These are phyloP conservation scores for Pyrenochaeta sp. DNA, from an alignment of 2,329 filamentous ascomycete species.

Conservation along the genomic window DNA sequence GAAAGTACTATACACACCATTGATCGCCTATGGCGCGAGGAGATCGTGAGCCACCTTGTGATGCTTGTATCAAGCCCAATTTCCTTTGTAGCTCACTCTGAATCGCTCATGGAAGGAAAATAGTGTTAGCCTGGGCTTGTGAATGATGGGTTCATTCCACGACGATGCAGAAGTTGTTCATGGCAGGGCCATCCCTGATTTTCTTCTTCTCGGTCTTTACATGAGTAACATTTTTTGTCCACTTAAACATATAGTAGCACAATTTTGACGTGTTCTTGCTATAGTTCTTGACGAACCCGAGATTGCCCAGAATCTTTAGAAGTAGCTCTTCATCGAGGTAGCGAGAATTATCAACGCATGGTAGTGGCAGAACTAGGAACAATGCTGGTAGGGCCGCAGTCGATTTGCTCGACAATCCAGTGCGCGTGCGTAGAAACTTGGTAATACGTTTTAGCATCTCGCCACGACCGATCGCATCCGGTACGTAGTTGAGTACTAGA, in stretches of 20 bases:
- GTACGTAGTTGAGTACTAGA: conserved; percentile 93
- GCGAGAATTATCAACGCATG: conserved; percentile 88
- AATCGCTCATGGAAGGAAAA: background rate
- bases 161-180: conserved; percentile 92
- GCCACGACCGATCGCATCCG: conserved; percentile 76
- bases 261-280: conserved; percentile 83
- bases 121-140: background rate
- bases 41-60: no score
- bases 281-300: conserved; percentile 74
- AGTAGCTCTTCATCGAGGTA: conserved; percentile 81
- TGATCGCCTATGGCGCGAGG: no score
- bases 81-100: no score
- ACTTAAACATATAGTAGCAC: conserved; percentile 87
- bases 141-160: conserved; percentile 52
- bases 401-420: background rate
- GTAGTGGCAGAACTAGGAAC: conserved; percentile 88
- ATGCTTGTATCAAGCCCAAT: no score
- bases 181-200: conserved; percentile 74
- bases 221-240: conserved; percentile 45
- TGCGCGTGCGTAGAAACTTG: conserved; percentile 41
- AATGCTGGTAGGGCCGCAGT: conserved; percentile 65
- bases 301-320: conserved; percentile 73
- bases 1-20: no score
- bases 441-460: conserved; percentile 73
- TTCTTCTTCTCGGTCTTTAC: conserved; percentile 74